phyloP scores from a whole-genome alignment of 2,329 filamentous ascomycete species.

The Microcyclosporella mali region DNA sequence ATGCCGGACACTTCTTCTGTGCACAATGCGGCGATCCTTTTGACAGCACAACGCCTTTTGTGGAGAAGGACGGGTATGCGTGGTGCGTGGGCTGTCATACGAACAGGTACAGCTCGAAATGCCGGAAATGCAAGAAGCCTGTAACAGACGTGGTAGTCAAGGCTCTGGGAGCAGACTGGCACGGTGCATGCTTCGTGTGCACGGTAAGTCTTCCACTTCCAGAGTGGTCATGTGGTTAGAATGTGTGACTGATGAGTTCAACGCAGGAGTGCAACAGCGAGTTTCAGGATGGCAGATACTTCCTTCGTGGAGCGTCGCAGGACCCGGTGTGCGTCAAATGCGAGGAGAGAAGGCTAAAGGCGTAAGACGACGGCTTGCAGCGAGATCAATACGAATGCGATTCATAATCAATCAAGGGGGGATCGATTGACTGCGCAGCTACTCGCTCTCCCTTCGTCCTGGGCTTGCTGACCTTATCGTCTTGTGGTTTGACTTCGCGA shows the following conservation, averaged over 20 bases:
- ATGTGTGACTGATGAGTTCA: neutral
- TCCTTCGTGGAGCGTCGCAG: constrained; percentile 53
- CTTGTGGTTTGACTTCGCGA: too few species aligned
- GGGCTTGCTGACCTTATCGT: too few species aligned
- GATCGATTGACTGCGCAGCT: too few species aligned
- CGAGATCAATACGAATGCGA: too few species aligned
- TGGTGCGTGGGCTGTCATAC: constrained; percentile 96
- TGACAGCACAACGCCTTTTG: constrained; percentile 64
- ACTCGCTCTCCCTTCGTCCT: too few species aligned
- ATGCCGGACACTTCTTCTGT: constrained; percentile 97
- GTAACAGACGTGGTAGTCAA: constrained; percentile 87
- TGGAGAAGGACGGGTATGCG: constrained; percentile 95
- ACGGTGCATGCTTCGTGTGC: constrained; percentile 85
- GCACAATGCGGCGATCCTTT: constrained; percentile 90
- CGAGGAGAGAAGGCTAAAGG: constrained; percentile 57
- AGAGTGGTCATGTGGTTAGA: neutral
- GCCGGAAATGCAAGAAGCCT: constrained; percentile 72
- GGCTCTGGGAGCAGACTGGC: constrained; percentile 88
- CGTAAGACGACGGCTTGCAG: constrained; percentile 30
- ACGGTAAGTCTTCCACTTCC: constrained; percentile 37
- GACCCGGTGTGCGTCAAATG: constrained; percentile 58
- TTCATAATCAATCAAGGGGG: too few species aligned
- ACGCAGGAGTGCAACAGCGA: constrained; percentile 52
- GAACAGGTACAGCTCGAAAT: constrained; percentile 83
- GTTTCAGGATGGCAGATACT: constrained; percentile 59